Base-by-base conservation (phyloP, 805 yeast species). In the Metschnikowia picachoensis region DNA sequence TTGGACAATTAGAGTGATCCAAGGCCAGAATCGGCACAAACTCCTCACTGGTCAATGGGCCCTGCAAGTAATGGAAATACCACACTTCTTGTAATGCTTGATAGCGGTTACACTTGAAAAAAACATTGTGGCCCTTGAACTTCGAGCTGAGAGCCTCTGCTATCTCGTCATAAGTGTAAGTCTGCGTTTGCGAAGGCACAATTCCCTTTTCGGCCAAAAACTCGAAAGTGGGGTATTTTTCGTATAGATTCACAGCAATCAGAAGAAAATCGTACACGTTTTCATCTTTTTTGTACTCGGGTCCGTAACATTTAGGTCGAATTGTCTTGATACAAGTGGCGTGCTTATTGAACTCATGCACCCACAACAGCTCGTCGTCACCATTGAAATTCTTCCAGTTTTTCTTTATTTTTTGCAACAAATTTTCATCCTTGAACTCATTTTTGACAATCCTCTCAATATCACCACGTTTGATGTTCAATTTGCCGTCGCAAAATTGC, bases 1-100 rank as follows among this genome's bases (percentile, higher is more conserved):
- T 76, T 2, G 90, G 89, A 66, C 98, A 92, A 43, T 78, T 74
- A 4, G 86, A 70, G 27, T 72, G 66, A 29, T 75, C 59, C 46
- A 81, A 56, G 1, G 85, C 61, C 40, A 86, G 87, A 41, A 85
- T 80, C 27, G 84, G 82, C 16, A 70, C 62, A 61, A 84, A 68
- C 17, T 61, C 40, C 46, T 61, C 51, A 10, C 57, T 55, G 11
- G 37, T 44, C 37, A 59, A 52, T 1, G 65, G 60, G 0, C 66
- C 66, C 25, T 43, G 54, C 38, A 61, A 46, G 43, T 61, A 50
- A 41, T 61, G 64, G 49, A 43, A 61, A 51, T 61, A 61, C 61
- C 63, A 61, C 14, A 61, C 55, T 39, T 61, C 64, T 37, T 60
- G 63, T 25, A 61, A 48, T 2, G 62, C 59, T 17, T 46, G 41